Conservation (phyloP, 306 rosid genomes). For the Cicer chorassanicum region DNA sequence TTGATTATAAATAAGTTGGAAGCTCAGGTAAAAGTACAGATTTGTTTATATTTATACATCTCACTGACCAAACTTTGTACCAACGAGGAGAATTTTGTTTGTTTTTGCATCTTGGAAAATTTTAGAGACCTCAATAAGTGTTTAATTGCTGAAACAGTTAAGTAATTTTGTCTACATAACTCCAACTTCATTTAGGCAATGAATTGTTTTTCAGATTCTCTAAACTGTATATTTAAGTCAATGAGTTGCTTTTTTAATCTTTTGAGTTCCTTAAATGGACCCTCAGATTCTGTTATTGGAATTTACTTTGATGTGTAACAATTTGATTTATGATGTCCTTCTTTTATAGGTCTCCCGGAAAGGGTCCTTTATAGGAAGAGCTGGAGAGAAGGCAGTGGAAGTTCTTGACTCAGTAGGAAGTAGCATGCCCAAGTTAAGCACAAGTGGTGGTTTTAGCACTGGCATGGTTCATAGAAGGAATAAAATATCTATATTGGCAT, state of each 20-base stretch:
- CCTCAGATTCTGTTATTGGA: conserved; percentile 11
- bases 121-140: background rate
- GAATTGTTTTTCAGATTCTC: background rate
- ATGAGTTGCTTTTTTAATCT: background rate
- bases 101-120: background rate
- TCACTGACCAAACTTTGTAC: no score
- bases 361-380: conserved; percentile 63
- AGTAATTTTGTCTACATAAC: background rate
- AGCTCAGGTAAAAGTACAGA: no score
- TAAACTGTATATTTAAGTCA: background rate
- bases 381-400: conserved; percentile 74
- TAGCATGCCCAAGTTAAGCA: conserved; percentile 63
- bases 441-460: conserved; percentile 52
- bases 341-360: conserved; percentile 51
- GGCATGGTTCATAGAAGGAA: conserved; percentile 57
- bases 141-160: background rate
- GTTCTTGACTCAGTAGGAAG: conserved; percentile 76
- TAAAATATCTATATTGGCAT: conserved; percentile 77
- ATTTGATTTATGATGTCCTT: conserved; percentile 32
- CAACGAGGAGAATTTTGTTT: no score
- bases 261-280: background rate
- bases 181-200: background rate
- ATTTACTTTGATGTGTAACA: background rate
- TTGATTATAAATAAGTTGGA: no score
- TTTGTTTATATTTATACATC: no score